Evolutionary conservation across 192 early-diverging fungal species (phyloP).

Genomic region (Coemansia sp.): DNA sequence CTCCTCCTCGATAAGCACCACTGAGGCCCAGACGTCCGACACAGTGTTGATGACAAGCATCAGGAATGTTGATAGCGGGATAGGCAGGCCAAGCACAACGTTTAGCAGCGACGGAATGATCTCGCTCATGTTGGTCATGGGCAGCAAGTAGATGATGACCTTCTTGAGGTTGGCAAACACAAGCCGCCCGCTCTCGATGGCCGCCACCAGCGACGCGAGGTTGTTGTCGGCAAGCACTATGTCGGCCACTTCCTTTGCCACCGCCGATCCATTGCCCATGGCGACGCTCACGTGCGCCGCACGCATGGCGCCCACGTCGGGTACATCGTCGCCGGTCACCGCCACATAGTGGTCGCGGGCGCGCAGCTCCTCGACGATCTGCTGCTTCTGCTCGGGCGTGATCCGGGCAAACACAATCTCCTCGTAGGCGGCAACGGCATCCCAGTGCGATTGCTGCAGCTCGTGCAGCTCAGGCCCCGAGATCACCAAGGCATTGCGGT

Average conservation of each 20-base stretch:
- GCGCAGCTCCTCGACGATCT: constrained; percentile 77
- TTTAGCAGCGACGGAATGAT: constrained; percentile 76
- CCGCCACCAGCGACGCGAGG: constrained; percentile 68
- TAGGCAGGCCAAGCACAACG: constrained; percentile 78
- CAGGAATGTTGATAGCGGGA: constrained; percentile 76
- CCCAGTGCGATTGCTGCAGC: constrained; percentile 71
- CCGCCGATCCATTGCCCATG: constrained; percentile 82
- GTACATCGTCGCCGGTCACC: constrained; percentile 93
- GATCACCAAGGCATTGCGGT: constrained; percentile 57
- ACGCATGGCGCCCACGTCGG: constrained; percentile 90
- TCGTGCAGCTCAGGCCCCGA: constrained; percentile 67
- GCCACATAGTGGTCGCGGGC: constrained; percentile 72
- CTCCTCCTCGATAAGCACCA: constrained; percentile 76
- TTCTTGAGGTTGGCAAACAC: constrained; percentile 89
- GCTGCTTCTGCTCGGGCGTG: constrained; percentile 84
- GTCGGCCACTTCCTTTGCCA: constrained; percentile 70
- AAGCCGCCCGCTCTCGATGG: constrained; percentile 81
- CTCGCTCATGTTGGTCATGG: constrained; percentile 76
- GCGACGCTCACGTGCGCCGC: constrained; percentile 89
- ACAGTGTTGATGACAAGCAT: constrained; percentile 76
- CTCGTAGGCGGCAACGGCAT: constrained; percentile 64
- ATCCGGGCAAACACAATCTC: constrained; percentile 89
- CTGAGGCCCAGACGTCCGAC: constrained; percentile 63
- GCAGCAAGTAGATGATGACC: constrained; percentile 81
- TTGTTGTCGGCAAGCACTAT: constrained; percentile 69